Evolutionary conservation across 2,329 filamentous ascomycete genomes (phyloP).

Genomic region (Clathrospora elynae): DNA sequence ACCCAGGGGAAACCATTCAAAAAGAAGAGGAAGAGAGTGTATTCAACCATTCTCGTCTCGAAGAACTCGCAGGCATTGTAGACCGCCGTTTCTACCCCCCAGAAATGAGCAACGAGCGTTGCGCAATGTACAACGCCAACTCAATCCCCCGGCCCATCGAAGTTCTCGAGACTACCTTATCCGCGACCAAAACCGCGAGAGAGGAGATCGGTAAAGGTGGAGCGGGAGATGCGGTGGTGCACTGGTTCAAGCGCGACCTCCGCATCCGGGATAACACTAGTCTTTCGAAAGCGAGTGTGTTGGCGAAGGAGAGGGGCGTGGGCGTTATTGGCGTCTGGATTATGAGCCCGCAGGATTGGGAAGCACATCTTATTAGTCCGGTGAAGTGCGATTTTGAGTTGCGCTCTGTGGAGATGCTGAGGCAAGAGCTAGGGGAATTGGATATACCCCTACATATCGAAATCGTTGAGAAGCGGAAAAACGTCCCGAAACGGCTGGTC

Average conservation of each 20-base stretch:
- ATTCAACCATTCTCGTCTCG: constrained; percentile 47
- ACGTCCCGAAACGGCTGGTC: constrained; percentile 65
- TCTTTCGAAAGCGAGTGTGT: constrained; percentile 67
- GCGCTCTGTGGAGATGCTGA: constrained; percentile 70
- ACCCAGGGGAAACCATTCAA: constrained; percentile 19
- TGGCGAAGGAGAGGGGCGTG: constrained; percentile 69
- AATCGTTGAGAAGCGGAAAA: constrained; percentile 68
- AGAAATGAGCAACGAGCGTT: constrained; percentile 83
- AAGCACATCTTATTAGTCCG: constrained; percentile 76
- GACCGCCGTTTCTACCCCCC: constrained; percentile 75
- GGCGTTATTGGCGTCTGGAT: constrained; percentile 79
- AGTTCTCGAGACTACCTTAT: constrained; percentile 64
- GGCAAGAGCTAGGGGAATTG: constrained; percentile 68
- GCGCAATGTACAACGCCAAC: constrained; percentile 72
- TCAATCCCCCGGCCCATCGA: constrained; percentile 75
- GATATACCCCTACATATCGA: constrained; percentile 81
- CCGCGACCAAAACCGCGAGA: constrained; percentile 63
- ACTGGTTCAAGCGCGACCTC: constrained; percentile 91
- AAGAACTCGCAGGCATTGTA: constrained; percentile 49
- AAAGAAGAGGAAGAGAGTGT: constrained; percentile 7
- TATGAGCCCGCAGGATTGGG: constrained; percentile 80
- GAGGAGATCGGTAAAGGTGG: constrained; percentile 50
- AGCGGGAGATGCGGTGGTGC: constrained; percentile 66
- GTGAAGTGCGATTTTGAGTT: constrained; percentile 80
- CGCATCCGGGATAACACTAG: constrained; percentile 74